Evolutionary conservation across 345 rosid species (phyloP).

Genomic region (Erodium maritimum): DNA sequence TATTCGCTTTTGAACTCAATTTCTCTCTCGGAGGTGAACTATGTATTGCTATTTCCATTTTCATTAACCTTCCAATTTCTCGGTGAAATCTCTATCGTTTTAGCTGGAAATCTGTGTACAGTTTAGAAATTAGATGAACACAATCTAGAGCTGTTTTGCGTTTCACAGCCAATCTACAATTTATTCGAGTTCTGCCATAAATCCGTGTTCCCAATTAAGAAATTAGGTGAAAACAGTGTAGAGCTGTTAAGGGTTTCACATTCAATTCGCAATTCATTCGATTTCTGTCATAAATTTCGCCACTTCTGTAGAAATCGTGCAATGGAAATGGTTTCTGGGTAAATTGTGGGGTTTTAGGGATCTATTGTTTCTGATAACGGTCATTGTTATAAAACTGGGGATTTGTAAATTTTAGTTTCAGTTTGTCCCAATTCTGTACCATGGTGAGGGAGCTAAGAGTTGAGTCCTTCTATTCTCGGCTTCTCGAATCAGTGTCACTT

Average conservation of each 20-base stretch:
- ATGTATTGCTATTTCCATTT: not conserved
- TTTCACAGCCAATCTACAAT: too few relatives aligned
- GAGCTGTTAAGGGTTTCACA: not conserved
- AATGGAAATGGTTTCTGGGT: constrained; percentile 11
- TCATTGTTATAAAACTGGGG: not conserved
- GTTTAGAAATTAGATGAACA: too few relatives aligned
- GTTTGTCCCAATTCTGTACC: constrained; percentile 6
- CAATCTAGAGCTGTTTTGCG: too few relatives aligned
- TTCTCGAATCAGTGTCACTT: constrained; percentile 55
- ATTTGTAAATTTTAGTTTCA: not conserved
- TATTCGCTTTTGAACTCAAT: not conserved
- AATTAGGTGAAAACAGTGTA: not conserved
- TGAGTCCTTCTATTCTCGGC: constrained; percentile 57
- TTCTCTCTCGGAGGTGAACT: not conserved
- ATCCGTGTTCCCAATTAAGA: too few relatives aligned
- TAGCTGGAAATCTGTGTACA: too few relatives aligned
- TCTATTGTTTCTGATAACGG: too few relatives aligned
- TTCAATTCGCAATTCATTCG: not conserved
- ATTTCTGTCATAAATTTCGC: too few relatives aligned
- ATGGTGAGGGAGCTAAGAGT: constrained; percentile 79
- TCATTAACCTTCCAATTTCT: not conserved
- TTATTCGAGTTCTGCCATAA: too few relatives aligned
- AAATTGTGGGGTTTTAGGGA: not conserved
- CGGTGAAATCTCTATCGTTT: not conserved
- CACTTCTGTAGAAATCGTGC: too few relatives aligned